phyloP scores from a whole-genome alignment of 106 monocot species.

The Acorus calamus region DNA sequence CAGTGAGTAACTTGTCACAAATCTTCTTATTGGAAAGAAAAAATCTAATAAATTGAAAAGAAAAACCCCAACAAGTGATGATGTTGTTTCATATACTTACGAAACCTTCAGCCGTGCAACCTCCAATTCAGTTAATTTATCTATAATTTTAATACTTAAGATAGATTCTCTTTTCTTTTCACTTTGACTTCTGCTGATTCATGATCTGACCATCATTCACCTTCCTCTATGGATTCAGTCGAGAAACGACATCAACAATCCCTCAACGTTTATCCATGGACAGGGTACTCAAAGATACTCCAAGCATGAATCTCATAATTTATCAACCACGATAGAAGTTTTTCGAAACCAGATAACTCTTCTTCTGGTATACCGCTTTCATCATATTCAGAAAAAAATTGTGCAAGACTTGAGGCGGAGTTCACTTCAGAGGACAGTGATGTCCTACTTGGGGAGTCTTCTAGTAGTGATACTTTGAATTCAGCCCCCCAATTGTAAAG shows the following conservation, averaged over 20 bases:
- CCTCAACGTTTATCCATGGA: constrained; percentile 3
- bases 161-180: neutral
- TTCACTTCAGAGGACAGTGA: constrained; percentile 12
- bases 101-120: constrained; percentile 5
- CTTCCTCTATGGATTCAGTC: constrained; percentile 27
- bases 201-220: neutral
- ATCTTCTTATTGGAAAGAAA: constrained; percentile 13
- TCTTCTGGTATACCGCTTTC: constrained; percentile 4
- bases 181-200: neutral
- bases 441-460: constrained; percentile 6
- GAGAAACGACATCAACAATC: constrained; percentile 13
- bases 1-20: constrained; percentile 10
- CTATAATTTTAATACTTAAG: neutral
- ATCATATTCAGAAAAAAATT: constrained; percentile 6
- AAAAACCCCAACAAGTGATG: constrained; percentile 17
- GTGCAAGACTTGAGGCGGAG: constrained; percentile 5
- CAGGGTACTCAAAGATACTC: constrained; percentile 11
- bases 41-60: constrained; percentile 16
- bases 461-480: constrained; percentile 14
- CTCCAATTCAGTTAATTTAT: constrained; percentile 21
- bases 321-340: constrained; percentile 14
- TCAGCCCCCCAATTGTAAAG: constrained; percentile 23
- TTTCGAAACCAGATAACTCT: constrained; percentile 7
- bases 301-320: constrained; percentile 13
- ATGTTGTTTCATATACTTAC: constrained; percentile 4